These are phyloP conservation scores for Colletotrichum sp. DNA, from an alignment of 2,329 filamentous ascomycete species.

Conservation along the genomic window DNA sequence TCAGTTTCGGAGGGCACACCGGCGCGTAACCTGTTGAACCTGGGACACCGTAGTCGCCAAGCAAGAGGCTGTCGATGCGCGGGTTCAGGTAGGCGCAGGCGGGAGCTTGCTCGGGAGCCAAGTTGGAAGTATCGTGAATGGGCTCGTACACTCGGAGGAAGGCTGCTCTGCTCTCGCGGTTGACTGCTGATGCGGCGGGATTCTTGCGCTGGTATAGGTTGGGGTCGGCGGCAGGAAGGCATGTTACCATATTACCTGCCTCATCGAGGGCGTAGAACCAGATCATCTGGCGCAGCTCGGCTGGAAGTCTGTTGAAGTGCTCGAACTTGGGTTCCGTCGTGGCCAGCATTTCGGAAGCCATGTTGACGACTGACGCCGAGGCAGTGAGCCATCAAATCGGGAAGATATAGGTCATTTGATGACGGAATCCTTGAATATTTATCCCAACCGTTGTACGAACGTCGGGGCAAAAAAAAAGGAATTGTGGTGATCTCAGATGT, in stretches of 20 bases:
- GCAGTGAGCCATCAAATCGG: neutral
- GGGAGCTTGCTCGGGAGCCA: neutral
- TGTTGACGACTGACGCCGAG: neutral
- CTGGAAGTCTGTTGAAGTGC: neutral
- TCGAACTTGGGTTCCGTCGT: neutral
- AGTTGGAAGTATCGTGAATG: neutral
- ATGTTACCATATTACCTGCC: neutral
- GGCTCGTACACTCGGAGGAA: neutral
- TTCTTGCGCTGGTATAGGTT: neutral
- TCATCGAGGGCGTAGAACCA: neutral
- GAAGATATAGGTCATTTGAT: neutral
- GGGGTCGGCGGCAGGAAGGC: neutral
- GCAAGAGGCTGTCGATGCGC: neutral
- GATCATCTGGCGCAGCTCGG: neutral
- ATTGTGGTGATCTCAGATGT: neutral
- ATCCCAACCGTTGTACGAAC: neutral
- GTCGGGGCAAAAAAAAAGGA: neutral
- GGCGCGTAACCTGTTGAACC: neutral
- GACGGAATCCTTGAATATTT: neutral
- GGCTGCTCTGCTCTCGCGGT: neutral
- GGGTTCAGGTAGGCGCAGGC: neutral
- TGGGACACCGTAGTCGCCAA: neutral
- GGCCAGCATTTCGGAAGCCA: neutral
- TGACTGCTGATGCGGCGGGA: neutral
- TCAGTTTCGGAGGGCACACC: neutral